A percentile compares a stretch with the other conserved stretches of the same genome.
phyloP scores from a whole-genome alignment of 257 asterid species.

The Capsicum baccatum region DNA sequence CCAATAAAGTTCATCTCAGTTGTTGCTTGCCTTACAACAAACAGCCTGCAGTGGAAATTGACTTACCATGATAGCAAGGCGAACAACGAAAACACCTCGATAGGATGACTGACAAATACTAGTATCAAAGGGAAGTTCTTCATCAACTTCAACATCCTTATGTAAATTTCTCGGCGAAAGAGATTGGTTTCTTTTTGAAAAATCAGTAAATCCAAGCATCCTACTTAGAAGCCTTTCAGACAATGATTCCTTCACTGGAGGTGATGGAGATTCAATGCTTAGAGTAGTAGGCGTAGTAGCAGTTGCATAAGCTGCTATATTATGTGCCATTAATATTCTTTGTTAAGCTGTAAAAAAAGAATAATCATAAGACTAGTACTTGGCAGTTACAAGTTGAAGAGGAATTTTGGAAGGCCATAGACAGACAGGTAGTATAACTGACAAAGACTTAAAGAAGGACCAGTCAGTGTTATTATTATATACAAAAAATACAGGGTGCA shows the following conservation, averaged over 20 bases:
- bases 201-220: slow-evolving; percentile 41
- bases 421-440: slow-evolving; percentile 12
- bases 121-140: slow-evolving; percentile 60
- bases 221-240: slow-evolving; percentile 30
- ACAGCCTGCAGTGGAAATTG: neutral
- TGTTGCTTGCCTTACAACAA: no score
- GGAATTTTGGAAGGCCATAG: slow-evolving; percentile 18
- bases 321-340: slow-evolving; percentile 29
- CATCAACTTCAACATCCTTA: slow-evolving; percentile 71
- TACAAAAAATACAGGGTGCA: neutral
- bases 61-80: slow-evolving; percentile 96
- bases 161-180: slow-evolving; percentile 42
- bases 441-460: slow-evolving; percentile 21
- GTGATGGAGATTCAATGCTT: slow-evolving; percentile 39
- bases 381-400: slow-evolving; percentile 8
- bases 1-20: no score
- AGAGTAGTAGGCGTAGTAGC: slow-evolving; percentile 25
- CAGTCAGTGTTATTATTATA: slow-evolving; percentile 7
- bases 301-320: slow-evolving; percentile 10
- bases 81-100: slow-evolving; percentile 83
- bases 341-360: slow-evolving; percentile 22
- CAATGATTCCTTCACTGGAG: slow-evolving; percentile 42
- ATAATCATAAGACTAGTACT: neutral
- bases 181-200: slow-evolving; percentile 38
- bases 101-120: slow-evolving; percentile 70